Base-by-base conservation (phyloP, 2,329 filamentous ascomycete species). In the Colletotrichum godetiae region DNA sequence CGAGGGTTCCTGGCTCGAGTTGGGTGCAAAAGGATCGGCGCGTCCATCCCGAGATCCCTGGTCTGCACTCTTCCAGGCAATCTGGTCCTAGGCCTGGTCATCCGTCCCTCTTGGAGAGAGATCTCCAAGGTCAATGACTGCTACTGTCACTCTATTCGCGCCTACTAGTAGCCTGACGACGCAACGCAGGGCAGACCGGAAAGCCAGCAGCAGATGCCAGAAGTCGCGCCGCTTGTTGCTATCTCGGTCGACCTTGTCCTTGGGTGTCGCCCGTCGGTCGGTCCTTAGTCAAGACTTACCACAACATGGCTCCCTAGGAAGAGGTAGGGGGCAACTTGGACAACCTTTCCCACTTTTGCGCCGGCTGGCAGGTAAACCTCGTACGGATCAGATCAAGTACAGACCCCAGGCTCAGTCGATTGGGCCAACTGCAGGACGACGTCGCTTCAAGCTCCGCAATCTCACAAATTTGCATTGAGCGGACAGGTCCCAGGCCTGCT, bases 1-100 rank as follows among this genome's bases (percentile, higher is more conserved):
- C 70, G 66, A 73, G 70, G 66, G 66, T 73, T 73, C 70, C 66
- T 60, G 59, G 66, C 67, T 73, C 59, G 33, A 63, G 59, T 73
- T 55, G 66, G 67, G 59, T 69, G 59, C 24, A 22, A 72, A 68
- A 59, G 53, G 70, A 69, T 69, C 66, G 66, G 42, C 70, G 67
- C 59, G 59, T 55, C 66, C 53, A 73, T 73, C 59, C 65, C 70
- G 66, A 73, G 42, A 55, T 63, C 66, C 70, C 69, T 59, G 10
- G 59, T 37, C 49, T 56, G 49, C 46, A 53, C 8, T n/a, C 8
- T 53, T 29, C 13, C n/a, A 53, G n/a, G 15, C 46, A 53, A 53
- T 63, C 46, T 63, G 46, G 46, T 33, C n/a, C 46, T 24, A 31
- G 33, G 19, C 46, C 60, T 24, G 59, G 27, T 31, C 29, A 52